Evolutionary conservation across 2,329 filamentous ascomycete genomes (phyloP).

Genomic region (Fusarium algeriense): DNA sequence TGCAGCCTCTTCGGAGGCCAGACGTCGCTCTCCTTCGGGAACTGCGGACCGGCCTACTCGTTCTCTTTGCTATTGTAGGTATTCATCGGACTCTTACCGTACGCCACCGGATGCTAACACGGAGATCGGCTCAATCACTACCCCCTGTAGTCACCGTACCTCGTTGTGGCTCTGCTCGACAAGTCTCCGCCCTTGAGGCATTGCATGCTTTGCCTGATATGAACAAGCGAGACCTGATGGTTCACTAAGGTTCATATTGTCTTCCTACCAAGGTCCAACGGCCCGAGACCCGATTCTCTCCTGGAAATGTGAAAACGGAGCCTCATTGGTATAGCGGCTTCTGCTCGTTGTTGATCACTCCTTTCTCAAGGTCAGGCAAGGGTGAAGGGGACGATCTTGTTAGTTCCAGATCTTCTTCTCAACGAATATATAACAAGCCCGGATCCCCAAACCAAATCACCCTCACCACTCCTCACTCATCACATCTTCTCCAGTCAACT

Average conservation of each 20-base stretch:
- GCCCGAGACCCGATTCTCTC: slow-evolving; percentile 31
- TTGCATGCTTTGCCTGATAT: slow-evolving; percentile 12
- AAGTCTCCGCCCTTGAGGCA: slow-evolving; percentile 5
- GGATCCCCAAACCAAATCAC: slow-evolving; percentile 15
- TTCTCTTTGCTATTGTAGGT: slow-evolving; percentile 2
- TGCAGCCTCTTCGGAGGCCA: slow-evolving; percentile 36
- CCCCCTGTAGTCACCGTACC: slow-evolving; percentile 9
- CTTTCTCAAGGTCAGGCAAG: neutral
- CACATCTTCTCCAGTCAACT: slow-evolving; percentile 26
- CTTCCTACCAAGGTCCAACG: slow-evolving; percentile 21
- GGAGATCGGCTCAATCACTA: slow-evolving; percentile 18
- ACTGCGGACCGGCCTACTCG: slow-evolving; percentile 33
- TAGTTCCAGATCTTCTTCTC: neutral
- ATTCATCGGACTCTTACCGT: slow-evolving; percentile 5
- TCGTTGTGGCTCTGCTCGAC: slow-evolving; percentile 7
- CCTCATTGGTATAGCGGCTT: slow-evolving; percentile 27
- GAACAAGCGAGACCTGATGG: slow-evolving; percentile 1
- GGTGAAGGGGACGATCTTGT: neutral
- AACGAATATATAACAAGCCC: slow-evolving; percentile 32
- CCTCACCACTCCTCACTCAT: slow-evolving; percentile 25
- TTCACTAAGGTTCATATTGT: neutral
- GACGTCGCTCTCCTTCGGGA: slow-evolving; percentile 19
- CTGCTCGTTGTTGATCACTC: slow-evolving; percentile 4
- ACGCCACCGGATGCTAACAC: slow-evolving; percentile 16
- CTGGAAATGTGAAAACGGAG: slow-evolving; percentile 12